phyloP scores from a whole-genome alignment of 805 yeast genomes.

The Kodamaea kaohsiungensis region DNA sequence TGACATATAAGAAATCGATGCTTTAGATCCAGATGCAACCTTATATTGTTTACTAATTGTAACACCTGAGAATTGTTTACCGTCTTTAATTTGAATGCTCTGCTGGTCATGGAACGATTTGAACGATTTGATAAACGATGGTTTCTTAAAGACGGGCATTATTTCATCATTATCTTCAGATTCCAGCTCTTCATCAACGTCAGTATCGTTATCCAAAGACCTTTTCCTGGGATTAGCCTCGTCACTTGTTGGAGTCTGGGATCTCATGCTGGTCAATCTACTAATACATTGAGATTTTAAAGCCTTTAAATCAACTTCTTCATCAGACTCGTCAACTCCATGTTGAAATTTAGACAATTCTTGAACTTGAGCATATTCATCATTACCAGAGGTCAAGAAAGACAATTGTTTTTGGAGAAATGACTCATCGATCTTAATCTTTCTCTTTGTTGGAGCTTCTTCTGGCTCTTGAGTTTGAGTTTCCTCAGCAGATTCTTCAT shows the following conservation, averaged over 20 bases:
- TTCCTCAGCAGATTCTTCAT: constrained; percentile 25
- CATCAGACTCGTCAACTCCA: constrained; percentile 36
- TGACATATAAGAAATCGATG: constrained; percentile 59
- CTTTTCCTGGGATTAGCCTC: constrained; percentile 11
- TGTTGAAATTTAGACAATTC: constrained; percentile 35
- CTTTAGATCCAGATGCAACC: constrained; percentile 54
- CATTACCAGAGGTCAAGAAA: constrained; percentile 41
- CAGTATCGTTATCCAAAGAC: constrained; percentile 16
- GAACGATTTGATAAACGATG: constrained; percentile 51
- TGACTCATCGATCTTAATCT: constrained; percentile 47
- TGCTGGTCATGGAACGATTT: constrained; percentile 38
- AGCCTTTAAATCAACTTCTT: constrained; percentile 42
- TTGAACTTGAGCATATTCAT: constrained; percentile 36
- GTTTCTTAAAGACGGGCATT: constrained; percentile 42
- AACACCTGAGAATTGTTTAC: constrained; percentile 45
- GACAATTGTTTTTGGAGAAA: constrained; percentile 60
- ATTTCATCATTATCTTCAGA: constrained; percentile 36
- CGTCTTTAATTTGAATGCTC: constrained; percentile 42
- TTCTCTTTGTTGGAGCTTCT: constrained; percentile 31
- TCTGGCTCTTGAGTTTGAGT: constrained; percentile 5
- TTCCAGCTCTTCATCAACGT: constrained; percentile 22
- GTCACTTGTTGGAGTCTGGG: constrained; percentile 23
- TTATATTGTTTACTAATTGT: constrained; percentile 54
- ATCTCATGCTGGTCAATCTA: constrained; percentile 26
- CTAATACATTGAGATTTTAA: constrained; percentile 46